Evolutionary conservation across 1,284 basidiomycete genomes (phyloP).

Genomic region (Ceratorhiza oryzae-sativae): DNA sequence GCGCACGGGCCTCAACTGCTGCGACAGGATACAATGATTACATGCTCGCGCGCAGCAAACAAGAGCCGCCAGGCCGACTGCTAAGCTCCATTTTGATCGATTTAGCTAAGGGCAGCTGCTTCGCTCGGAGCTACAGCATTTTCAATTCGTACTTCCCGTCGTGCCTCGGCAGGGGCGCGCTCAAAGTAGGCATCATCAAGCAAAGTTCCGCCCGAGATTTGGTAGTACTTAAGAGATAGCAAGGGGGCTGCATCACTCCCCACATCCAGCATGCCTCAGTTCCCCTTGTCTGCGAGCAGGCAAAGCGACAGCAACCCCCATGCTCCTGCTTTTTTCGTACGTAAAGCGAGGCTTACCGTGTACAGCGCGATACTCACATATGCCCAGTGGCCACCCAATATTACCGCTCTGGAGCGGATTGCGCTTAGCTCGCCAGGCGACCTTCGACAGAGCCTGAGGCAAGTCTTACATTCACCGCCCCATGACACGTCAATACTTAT

Average conservation of each 20-base stretch:
- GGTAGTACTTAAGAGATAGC: background rate
- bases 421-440: conserved; percentile 32
- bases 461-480: background rate
- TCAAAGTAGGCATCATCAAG: background rate
- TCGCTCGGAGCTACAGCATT: conserved; percentile 5
- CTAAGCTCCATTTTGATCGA: background rate
- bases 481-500: background rate
- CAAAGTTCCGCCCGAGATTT: background rate
- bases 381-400: conserved; percentile 24
- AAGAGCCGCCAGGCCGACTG: too few relatives aligned
- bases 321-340: conserved; percentile 23
- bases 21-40: background rate
- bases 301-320: conserved; percentile 7
- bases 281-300: conserved; percentile 28
- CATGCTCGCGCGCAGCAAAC: background rate
- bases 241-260: background rate
- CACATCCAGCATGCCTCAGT: conserved; percentile 26
- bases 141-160: background rate
- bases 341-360: background rate
- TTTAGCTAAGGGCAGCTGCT: background rate
- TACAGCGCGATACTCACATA: conserved; percentile 14
- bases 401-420: conserved; percentile 34
- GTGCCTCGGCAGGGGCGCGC: conserved; percentile 7
- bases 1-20: conserved; percentile 1
- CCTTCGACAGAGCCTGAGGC: conserved; percentile 30